phyloP scores from a whole-genome alignment of 2,329 filamentous ascomycete species.

The Botrytis sinoallii region DNA sequence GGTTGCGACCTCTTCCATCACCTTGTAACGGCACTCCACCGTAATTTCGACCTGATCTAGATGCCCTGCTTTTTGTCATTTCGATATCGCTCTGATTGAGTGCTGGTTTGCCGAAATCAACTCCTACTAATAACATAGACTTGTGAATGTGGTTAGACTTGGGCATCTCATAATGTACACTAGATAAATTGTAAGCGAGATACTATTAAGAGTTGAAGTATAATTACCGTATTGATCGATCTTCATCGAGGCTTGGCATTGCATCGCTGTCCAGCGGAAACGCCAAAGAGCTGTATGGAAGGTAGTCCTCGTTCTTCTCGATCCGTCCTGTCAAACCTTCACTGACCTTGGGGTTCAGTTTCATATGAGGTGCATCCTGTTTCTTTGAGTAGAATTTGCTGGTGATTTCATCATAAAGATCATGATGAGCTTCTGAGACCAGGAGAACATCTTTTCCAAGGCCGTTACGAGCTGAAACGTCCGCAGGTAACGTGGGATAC shows the following conservation, averaged over 20 bases:
- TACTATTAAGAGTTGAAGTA: background rate
- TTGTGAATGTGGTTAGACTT: slow-evolving; percentile 72
- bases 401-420: slow-evolving; percentile 79
- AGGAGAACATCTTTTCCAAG: slow-evolving; percentile 78
- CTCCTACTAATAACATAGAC: slow-evolving; percentile 87
- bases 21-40: slow-evolving; percentile 62
- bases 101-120: slow-evolving; percentile 67
- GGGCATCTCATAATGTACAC: slow-evolving; percentile 84
- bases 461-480: slow-evolving; percentile 75
- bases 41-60: slow-evolving; percentile 63
- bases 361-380: slow-evolving; percentile 62
- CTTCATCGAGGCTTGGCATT: slow-evolving; percentile 77
- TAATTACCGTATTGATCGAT: slow-evolving; percentile 77
- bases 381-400: slow-evolving; percentile 91
- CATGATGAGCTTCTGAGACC: slow-evolving; percentile 75
- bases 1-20: slow-evolving; percentile 46
- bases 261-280: slow-evolving; percentile 71
- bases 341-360: slow-evolving; percentile 71
- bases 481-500: slow-evolving; percentile 73
- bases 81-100: slow-evolving; percentile 76
- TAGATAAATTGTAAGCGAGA: slow-evolving; percentile 41
- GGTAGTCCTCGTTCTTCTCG: slow-evolving; percentile 77
- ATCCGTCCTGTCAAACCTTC: slow-evolving; percentile 77
- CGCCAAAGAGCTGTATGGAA: slow-evolving; percentile 76
- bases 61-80: slow-evolving; percentile 62